Evolutionary conservation across 805 yeast species (phyloP).

Genomic region (Geotrichum ghanense): DNA sequence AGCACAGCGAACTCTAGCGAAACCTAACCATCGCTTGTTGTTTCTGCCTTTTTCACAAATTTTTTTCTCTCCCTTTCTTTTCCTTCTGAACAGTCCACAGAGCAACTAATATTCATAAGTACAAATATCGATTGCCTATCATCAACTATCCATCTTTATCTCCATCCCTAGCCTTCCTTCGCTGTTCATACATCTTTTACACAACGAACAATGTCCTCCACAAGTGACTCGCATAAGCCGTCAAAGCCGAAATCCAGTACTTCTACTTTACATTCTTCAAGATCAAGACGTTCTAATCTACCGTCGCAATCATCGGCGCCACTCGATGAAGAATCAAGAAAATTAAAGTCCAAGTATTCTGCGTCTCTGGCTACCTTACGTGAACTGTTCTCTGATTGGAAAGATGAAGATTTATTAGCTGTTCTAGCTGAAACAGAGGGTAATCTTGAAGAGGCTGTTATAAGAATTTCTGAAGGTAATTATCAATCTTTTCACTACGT

Average conservation of each 20-base stretch:
- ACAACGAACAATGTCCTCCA: conserved; percentile 1
- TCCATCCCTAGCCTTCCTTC: not conserved
- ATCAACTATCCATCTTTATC: not conserved
- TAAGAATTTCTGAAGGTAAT: conserved; percentile 68
- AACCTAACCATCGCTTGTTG: not conserved
- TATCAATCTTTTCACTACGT: no score
- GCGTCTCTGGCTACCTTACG: conserved; percentile 41
- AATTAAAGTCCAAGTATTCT: conserved; percentile 23
- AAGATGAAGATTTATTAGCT: conserved; percentile 65
- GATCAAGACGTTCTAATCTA: conserved; percentile 1
- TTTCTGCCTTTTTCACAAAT: not conserved
- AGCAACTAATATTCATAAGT: not conserved
- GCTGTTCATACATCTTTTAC: not conserved
- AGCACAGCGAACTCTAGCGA: no score
- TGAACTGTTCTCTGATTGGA: conserved; percentile 95
- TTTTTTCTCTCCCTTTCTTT: not conserved
- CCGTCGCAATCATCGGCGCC: conserved; percentile 3
- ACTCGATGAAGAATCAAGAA: conserved; percentile 21
- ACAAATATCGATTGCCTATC: not conserved
- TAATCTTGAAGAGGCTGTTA: conserved; percentile 70
- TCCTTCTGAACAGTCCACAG: not conserved
- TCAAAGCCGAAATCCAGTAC: conserved; percentile 2
- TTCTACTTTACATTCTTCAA: conserved; percentile 1
- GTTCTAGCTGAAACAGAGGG: conserved; percentile 62
- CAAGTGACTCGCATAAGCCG: conserved; percentile 2